phyloP scores from a whole-genome alignment of 1,284 basidiomycete genomes.

The Bjerkandera adusta region DNA sequence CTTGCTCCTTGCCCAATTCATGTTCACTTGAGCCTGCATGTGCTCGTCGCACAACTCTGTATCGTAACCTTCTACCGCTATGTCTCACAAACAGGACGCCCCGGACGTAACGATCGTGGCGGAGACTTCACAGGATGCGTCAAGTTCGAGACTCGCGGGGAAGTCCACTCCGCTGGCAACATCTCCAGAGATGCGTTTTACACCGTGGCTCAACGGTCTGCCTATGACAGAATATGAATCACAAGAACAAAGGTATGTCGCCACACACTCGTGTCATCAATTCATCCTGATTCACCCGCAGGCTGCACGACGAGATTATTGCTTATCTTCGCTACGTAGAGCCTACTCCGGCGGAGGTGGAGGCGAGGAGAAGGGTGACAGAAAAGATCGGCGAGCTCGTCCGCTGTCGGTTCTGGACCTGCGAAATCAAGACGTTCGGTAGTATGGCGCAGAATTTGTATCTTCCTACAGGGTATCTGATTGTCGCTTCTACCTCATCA shows the following conservation, averaged over 20 bases:
- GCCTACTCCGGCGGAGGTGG: slow-evolving; percentile 27
- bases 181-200: too few relatives aligned
- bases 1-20: too few relatives aligned
- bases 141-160: too few relatives aligned
- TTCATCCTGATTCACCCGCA: slow-evolving; percentile 24
- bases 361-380: slow-evolving; percentile 24
- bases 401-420: slow-evolving; percentile 20
- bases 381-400: slow-evolving; percentile 23
- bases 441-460: slow-evolving; percentile 29
- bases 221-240: slow-evolving; percentile 27
- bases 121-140: too few relatives aligned
- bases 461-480: slow-evolving; percentile 29
- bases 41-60: too few relatives aligned
- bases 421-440: slow-evolving; percentile 26
- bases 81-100: too few relatives aligned
- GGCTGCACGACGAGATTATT: slow-evolving; percentile 62
- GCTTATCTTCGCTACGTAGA: slow-evolving; percentile 27
- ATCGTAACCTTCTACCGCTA: too few relatives aligned
- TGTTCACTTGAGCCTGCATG: too few relatives aligned
- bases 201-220: slow-evolving; percentile 27
- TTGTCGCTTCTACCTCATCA: not conserved
- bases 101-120: too few relatives aligned
- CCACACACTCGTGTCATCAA: not conserved
- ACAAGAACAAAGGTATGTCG: slow-evolving; percentile 33
- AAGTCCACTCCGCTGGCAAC: too few relatives aligned